A percentile compares a stretch with the other conserved stretches of the same genome.
These are phyloP conservation scores for Serendipita sp. DNA, from an alignment of 768 basidiomycete genomes.

Conservation along the genomic window DNA sequence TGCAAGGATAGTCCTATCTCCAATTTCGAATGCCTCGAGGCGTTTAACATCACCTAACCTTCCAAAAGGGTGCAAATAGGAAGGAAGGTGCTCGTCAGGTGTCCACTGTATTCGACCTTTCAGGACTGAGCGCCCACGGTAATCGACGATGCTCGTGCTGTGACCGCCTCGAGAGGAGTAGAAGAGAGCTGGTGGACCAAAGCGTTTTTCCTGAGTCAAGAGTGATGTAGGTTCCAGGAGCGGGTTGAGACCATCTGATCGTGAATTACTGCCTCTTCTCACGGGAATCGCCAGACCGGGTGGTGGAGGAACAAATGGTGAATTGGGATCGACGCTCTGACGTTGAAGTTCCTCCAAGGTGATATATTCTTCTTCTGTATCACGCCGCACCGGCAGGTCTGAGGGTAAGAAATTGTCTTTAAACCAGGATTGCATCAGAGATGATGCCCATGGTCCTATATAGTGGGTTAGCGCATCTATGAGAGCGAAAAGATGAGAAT, in stretches of 20 bases:
- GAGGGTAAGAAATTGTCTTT: slow-evolving; percentile 69
- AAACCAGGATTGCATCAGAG: slow-evolving; percentile 80
- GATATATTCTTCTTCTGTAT: slow-evolving; percentile 53
- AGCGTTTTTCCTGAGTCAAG: slow-evolving; percentile 61
- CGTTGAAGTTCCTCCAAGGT: slow-evolving; percentile 58
- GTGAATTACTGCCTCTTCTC: slow-evolving; percentile 19
- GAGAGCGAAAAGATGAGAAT: background rate
- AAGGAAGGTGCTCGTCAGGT: slow-evolving; percentile 33
- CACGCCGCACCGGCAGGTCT: slow-evolving; percentile 64
- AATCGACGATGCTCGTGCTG: slow-evolving; percentile 75
- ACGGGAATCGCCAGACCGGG: slow-evolving; percentile 21
- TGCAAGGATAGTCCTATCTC: slow-evolving; percentile 59
- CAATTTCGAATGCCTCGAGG: slow-evolving; percentile 65
- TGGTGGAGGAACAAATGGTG: slow-evolving; percentile 46
- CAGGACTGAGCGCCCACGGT: slow-evolving; percentile 69
- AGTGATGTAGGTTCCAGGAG: slow-evolving; percentile 60
- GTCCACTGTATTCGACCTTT: slow-evolving; percentile 73
- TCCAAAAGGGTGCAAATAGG: slow-evolving; percentile 17
- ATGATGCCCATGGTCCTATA: slow-evolving; percentile 81
- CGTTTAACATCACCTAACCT: slow-evolving; percentile 73
- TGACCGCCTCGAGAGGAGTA: slow-evolving; percentile 82
- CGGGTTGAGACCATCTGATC: slow-evolving; percentile 32
- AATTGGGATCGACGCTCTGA: slow-evolving; percentile 66
- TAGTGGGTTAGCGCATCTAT: background rate
- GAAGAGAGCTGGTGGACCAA: slow-evolving; percentile 75